Evolutionary conservation across 345 rosid genomes (phyloP).

Genomic region (Anacardium occidentale): DNA sequence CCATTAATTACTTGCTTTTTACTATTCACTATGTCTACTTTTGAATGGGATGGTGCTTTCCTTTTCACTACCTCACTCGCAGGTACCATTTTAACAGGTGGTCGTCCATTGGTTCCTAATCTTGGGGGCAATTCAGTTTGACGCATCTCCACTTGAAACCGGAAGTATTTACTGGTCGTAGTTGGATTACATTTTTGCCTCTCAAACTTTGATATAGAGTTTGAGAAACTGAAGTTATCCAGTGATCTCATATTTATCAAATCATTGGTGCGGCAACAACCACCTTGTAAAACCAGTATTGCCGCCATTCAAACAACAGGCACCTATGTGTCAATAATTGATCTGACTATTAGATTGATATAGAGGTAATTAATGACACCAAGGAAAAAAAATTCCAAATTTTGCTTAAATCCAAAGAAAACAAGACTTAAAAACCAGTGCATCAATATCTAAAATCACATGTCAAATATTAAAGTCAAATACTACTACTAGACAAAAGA

Average conservation of each 20-base stretch:
- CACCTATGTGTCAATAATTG: constrained; percentile 22
- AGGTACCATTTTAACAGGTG: constrained; percentile 76
- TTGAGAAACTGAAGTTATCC: constrained; percentile 54
- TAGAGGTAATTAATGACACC: neutral
- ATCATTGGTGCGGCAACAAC: constrained; percentile 40
- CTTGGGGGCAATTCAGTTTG: constrained; percentile 54
- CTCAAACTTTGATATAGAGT: constrained; percentile 45
- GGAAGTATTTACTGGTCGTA: constrained; percentile 23
- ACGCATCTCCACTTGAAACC: constrained; percentile 53
- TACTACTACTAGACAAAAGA: neutral
- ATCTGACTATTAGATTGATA: neutral
- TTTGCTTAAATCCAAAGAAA: constrained; percentile 1
- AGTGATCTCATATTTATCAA: constrained; percentile 33
- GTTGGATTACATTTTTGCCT: constrained; percentile 24
- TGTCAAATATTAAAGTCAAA: neutral
- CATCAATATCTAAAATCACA: no score
- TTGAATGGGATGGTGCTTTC: constrained; percentile 35
- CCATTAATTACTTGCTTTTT: constrained; percentile 56
- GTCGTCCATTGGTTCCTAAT: constrained; percentile 54
- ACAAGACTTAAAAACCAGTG: neutral
- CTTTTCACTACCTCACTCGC: constrained; percentile 59
- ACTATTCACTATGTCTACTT: constrained; percentile 56
- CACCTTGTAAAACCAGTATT: constrained; percentile 74
- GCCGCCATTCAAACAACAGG: constrained; percentile 58
- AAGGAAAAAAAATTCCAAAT: constrained; percentile 2